A percentile compares a stretch with the other conserved stretches of the same genome.
These are phyloP conservation scores for Melaleuca alternifolia DNA, from an alignment of 345 rosid genomes.

Conservation along the genomic window DNA sequence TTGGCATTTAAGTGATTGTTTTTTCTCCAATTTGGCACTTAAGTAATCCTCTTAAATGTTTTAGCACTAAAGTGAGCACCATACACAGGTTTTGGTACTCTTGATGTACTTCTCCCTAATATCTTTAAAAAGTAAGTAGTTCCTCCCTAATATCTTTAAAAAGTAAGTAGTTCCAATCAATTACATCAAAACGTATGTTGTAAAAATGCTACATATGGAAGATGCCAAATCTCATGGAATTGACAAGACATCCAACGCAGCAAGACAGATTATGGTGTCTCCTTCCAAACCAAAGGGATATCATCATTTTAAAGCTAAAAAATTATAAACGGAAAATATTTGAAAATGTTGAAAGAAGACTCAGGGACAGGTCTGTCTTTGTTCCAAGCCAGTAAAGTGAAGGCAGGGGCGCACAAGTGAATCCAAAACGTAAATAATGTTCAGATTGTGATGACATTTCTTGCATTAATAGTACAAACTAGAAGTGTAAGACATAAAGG, in stretches of 20 bases:
- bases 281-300: background rate
- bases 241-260: background rate
- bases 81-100: too few species aligned
- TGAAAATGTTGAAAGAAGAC: background rate
- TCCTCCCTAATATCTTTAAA: background rate
- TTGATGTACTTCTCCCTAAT: too few species aligned
- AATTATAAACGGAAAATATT: background rate
- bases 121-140: background rate
- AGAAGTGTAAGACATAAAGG: background rate
- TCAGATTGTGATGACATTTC: background rate
- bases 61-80: too few species aligned
- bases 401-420: background rate
- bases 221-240: background rate
- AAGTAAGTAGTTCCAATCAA: background rate
- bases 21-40: too few species aligned
- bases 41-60: too few species aligned
- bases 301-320: background rate
- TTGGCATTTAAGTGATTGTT: too few species aligned
- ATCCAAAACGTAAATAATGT: background rate
- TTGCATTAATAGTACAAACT: background rate
- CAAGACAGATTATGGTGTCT: background rate
- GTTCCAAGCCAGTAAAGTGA: background rate
- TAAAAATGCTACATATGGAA: background rate
- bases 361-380: background rate
- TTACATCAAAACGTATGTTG: background rate